phyloP scores from a whole-genome alignment of 2,329 filamentous ascomycete genomes.

The Arthrobotrys musiformis region DNA sequence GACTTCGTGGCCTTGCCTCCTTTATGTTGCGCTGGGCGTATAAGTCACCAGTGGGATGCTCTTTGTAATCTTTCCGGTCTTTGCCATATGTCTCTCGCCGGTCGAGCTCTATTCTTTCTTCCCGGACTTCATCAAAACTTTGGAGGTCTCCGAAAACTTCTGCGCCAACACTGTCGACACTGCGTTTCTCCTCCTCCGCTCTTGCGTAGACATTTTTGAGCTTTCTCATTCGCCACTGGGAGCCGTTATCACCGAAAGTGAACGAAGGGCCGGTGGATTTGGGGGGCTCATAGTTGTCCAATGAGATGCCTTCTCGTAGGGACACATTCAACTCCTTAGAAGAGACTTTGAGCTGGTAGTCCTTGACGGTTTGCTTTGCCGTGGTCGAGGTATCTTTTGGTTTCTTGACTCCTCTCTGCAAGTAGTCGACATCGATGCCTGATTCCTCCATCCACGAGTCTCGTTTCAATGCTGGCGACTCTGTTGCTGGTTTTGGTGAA shows the following conservation, averaged over 20 bases:
- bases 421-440: slow-evolving; percentile 83
- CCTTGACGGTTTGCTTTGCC: slow-evolving; percentile 66
- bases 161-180: slow-evolving; percentile 82
- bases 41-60: slow-evolving; percentile 87
- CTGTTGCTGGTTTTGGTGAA: slow-evolving; percentile 60
- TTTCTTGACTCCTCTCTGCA: slow-evolving; percentile 71
- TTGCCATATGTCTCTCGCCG: slow-evolving; percentile 82
- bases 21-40: slow-evolving; percentile 78
- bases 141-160: slow-evolving; percentile 83
- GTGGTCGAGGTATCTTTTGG: slow-evolving; percentile 64
- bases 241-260: slow-evolving; percentile 86
- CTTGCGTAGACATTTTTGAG: slow-evolving; percentile 84
- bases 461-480: slow-evolving; percentile 68
- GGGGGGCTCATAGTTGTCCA: slow-evolving; percentile 68
- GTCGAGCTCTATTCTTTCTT: slow-evolving; percentile 92
- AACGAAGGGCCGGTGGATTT: slow-evolving; percentile 76
- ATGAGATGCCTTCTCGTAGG: slow-evolving; percentile 70
- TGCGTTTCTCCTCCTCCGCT: slow-evolving; percentile 77
- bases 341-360: slow-evolving; percentile 78
- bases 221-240: slow-evolving; percentile 96
- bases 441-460: slow-evolving; percentile 97
- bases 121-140: slow-evolving; percentile 89
- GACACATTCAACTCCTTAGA: slow-evolving; percentile 82
- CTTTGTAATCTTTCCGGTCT: slow-evolving; percentile 79
- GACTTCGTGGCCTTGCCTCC: slow-evolving; percentile 62